phyloP scores from a whole-genome alignment of 2,329 filamentous ascomycete genomes.

The Fusarium avenaceum region DNA sequence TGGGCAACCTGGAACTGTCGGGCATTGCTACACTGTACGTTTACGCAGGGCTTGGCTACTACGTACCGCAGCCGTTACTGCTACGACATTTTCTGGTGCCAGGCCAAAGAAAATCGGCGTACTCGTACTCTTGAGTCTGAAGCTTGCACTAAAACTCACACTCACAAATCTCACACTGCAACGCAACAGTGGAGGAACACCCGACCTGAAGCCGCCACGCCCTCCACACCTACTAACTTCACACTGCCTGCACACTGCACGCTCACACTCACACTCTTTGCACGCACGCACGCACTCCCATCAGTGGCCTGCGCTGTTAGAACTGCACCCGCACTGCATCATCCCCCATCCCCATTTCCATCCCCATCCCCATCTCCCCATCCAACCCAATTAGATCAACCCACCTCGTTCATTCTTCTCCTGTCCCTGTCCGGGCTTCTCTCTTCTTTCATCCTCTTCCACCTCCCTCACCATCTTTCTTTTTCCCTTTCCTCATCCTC shows the following conservation, averaged over 20 bases:
- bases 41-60: constrained; percentile 27
- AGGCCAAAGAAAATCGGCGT: constrained; percentile 16
- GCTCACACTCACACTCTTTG: constrained; percentile 9
- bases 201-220: constrained; percentile 43
- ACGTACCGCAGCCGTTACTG: constrained; percentile 30
- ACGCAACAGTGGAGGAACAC: constrained; percentile 38
- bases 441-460: constrained; percentile 47
- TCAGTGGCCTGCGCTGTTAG: constrained; percentile 6
- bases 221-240: constrained; percentile 42
- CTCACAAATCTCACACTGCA: constrained; percentile 12
- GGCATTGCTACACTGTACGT: constrained; percentile 37
- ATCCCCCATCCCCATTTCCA: constrained; percentile 45
- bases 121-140: constrained; percentile 29
- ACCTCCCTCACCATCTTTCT: constrained; percentile 44
- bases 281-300: constrained; percentile 8
- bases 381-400: constrained; percentile 34
- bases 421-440: constrained; percentile 34
- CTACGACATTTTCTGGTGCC: constrained; percentile 19
- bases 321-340: constrained; percentile 34
- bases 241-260: constrained; percentile 17
- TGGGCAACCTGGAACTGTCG: constrained; percentile 30
- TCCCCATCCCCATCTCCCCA: constrained; percentile 46
- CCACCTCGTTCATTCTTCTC: constrained; percentile 25
- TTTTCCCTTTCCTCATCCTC: constrained; percentile 30
- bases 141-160: constrained; percentile 2